Evolutionary conservation across 768 basidiomycete species (phyloP), one percentile per base, ranked within the genome.

Genomic region (Leucosporidium creatinivorum): DNA sequence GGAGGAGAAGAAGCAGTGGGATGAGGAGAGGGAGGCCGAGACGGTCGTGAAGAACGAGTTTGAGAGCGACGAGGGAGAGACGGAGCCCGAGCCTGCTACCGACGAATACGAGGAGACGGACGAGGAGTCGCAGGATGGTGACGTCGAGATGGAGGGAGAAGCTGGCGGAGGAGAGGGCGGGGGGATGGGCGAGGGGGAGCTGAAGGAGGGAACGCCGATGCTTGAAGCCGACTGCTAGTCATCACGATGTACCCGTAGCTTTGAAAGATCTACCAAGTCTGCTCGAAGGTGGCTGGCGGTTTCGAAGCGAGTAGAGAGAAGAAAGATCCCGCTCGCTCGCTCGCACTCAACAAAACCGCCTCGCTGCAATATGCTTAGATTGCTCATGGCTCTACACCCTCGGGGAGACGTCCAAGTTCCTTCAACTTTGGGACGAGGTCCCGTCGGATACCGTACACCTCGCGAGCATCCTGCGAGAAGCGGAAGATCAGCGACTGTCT

Each of bases 391-490:
- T 58, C 57, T 21, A 58, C 31, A 1, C 57, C 57, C 44, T 13
- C 58, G 0, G 58, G 58, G 2, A 59, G n/a, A 26, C 39, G 25
- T 2, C 58, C 58, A 3, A 26, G 39, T 8, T 50, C 13, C 31
- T 49, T 23, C 4, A 60, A 52, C 51, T 63, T 63, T 8, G 33
- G 23, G 17, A 51, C 13, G 18, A 72, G 47, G n/a, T 68, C 70
- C 13, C 60, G 47, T 25, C 59, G 18, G 25, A 72, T 61, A 0
- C 70, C 70, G 28, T 72, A 72, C 6, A 67, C 70, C 1, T 47
- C n/a, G 19, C 65, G 47, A 1, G 70, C 70, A 47, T 72, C 70
- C 70, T 72, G 58, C 50, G 33, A 65, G 33, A n/a, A n/a, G 33
- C 26, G 26, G 19, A 39, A 30, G 67, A n/a, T 23, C 10, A 55